Conservation (phyloP, 148 eudicot genomes). For the Silene conica region DNA sequence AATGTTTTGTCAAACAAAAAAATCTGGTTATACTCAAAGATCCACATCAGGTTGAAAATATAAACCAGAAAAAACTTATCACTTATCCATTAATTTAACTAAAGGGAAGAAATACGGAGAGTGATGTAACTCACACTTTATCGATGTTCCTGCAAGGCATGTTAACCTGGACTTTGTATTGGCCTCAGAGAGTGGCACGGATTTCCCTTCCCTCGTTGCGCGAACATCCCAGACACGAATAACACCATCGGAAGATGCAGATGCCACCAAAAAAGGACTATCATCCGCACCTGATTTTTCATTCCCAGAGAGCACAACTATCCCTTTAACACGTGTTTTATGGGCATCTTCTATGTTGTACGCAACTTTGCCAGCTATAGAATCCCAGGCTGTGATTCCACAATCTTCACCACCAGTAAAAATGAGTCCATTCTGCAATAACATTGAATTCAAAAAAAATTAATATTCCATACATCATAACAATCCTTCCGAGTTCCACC, state of each 20-base stretch:
- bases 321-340: slow-evolving; percentile 82
- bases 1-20: no score
- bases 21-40: no score
- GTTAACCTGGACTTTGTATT: slow-evolving; percentile 81
- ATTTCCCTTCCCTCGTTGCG: slow-evolving; percentile 40
- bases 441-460: slow-evolving; percentile 1
- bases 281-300: slow-evolving; percentile 35
- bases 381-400: slow-evolving; percentile 78
- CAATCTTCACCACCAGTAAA: slow-evolving; percentile 89
- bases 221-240: slow-evolving; percentile 94
- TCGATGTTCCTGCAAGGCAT: slow-evolving; percentile 90
- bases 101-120: background rate
- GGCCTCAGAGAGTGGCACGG: slow-evolving; percentile 64
- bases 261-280: slow-evolving; percentile 62
- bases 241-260: slow-evolving; percentile 92
- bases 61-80: background rate
- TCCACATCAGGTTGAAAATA: background rate
- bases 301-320: slow-evolving; percentile 60
- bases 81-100: background rate
- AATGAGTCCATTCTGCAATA: slow-evolving; percentile 64
- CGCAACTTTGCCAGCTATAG: slow-evolving; percentile 66
- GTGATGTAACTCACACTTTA: slow-evolving; percentile 55
- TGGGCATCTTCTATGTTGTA: slow-evolving; percentile 77
- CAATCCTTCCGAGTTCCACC: no score
- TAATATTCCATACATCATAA: background rate